Evolutionary conservation across 2,329 filamentous ascomycete species (phyloP).

Genomic region (Pestalotiopsis sp.): DNA sequence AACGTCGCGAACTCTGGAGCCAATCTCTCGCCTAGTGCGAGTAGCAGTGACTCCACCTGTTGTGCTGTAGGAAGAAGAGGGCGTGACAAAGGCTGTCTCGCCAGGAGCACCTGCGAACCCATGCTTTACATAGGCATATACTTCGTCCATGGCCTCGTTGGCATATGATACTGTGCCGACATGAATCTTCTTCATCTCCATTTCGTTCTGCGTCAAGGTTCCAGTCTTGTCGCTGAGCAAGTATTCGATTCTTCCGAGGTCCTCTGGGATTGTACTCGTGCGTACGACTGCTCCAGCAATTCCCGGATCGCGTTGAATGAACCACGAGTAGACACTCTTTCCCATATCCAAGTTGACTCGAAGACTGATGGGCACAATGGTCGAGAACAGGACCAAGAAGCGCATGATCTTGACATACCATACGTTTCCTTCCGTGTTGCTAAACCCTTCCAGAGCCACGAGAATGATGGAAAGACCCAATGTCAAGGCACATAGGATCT

Average conservation of each 20-base stretch:
- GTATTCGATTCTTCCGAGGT: constrained; percentile 94
- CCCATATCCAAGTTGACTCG: constrained; percentile 97
- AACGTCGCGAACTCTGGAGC: constrained; percentile 88
- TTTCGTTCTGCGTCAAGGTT: constrained; percentile 96
- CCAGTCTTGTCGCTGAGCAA: constrained; percentile 96
- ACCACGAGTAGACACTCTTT: constrained; percentile 93
- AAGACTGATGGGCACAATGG: constrained; percentile 95
- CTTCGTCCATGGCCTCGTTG: constrained; percentile 98
- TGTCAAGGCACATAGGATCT: constrained; percentile 90
- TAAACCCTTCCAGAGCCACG: constrained; percentile 84
- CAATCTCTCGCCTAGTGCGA: constrained; percentile 89
- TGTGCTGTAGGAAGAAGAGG: constrained; percentile 71
- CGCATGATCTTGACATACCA: constrained; percentile 99
- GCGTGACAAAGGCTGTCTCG: constrained; percentile 67
- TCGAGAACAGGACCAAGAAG: constrained; percentile 98
- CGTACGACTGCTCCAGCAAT: constrained; percentile 92
- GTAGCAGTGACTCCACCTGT: constrained; percentile 67
- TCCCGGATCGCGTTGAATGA: constrained; percentile 88
- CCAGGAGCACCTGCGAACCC: constrained; percentile 63
- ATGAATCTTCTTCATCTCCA: constrained; percentile 99
- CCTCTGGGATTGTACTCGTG: constrained; percentile 96
- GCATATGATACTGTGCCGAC: constrained; percentile 98
- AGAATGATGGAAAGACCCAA: constrained; percentile 83
- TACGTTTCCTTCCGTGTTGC: constrained; percentile 62
- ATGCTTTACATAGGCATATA: constrained; percentile 81